Evolutionary conservation across 2,329 filamentous ascomycete species (phyloP), one percentile per base, ranked within the genome.

Genomic region (Beauveria brongniartii): DNA sequence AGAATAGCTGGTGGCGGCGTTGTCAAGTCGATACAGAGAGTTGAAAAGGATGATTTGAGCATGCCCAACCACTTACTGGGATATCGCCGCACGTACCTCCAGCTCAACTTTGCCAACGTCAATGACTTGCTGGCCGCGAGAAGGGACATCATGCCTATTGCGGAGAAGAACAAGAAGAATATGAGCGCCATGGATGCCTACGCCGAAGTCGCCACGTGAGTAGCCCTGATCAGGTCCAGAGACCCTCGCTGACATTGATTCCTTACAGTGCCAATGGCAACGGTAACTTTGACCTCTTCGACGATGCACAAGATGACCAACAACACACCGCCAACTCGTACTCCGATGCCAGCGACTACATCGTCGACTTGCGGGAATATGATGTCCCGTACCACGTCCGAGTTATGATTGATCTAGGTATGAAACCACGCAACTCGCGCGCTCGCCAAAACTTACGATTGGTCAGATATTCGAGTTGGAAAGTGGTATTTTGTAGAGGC

Each of bases 371-470:
- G 73, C 87, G 94, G 81, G 94, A 99, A 80, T 99, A 96, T 75
- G 94, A 99, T 76, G 95, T 99, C 69, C 95, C 94, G 66, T 99
- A 99, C 80, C 94, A 99, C 80, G 94, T 99, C 71, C 86, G 94
- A 83, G 93, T 99, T 77, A 90, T 95, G 76, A 99, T 99, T 77
- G 94, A 99, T 77, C 84, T 91, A 81, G 83, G 89, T 91, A 66
- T 63, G 71, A 24, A 10, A 48, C 8, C 46, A 20, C 9, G 24
- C 47, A 34, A 52, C 52, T 58, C 7, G 5, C 6, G 9, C 2
- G 54, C 40, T 43, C 55, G 18, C 14, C 30, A 43, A 28, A 44
- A 34, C 20, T 24, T n/a, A 28, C 40, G 14, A 3, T 7, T 7
- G 43, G 6, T 24, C 71, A 92, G 94, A 96, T 78, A 93, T 99